Conservation (phyloP, 352 stramenopile species). For the Phytopythium delawarense region DNA sequence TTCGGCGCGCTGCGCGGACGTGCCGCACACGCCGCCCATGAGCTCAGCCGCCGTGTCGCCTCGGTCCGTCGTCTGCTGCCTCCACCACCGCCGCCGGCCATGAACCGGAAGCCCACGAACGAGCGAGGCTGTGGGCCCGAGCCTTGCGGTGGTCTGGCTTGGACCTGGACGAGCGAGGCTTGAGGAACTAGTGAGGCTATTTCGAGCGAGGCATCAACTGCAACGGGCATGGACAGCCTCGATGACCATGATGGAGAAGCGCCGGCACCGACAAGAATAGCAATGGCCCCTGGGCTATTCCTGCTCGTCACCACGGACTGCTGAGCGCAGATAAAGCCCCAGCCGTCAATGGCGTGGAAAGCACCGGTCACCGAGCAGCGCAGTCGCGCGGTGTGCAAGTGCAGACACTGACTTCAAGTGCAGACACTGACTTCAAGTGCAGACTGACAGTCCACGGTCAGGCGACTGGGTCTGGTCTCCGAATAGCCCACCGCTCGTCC, state of each 20-base stretch:
- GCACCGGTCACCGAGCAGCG: too few species aligned
- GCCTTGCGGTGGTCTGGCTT: neutral
- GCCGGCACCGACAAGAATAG: neutral
- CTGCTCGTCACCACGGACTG: too few species aligned
- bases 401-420: too few species aligned
- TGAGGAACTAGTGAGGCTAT: neutral
- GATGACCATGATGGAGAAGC: neutral
- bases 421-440: too few species aligned
- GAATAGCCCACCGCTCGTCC: too few species aligned
- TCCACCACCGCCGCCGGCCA: neutral
- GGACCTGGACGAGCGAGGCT: neutral
- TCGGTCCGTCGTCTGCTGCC: neutral
- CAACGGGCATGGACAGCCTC: neutral
- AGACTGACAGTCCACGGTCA: too few species aligned
- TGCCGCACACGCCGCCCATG: constrained; percentile 55
- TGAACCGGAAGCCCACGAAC: neutral
- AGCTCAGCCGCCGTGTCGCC: constrained; percentile 5
- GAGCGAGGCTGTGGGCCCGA: neutral
- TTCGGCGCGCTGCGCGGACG: constrained; percentile 29
- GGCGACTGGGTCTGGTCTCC: too few species aligned
- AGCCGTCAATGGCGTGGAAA: too few species aligned
- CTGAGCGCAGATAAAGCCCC: too few species aligned
- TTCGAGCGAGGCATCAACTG: neutral
- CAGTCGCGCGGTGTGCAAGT: too few species aligned
- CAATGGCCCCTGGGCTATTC: neutral